Percentiles rank a stretch among this genome's conserved stretches.
Conservation (phyloP, 2,329 filamentous ascomycete species). For the Alternaria brassicicola region DNA sequence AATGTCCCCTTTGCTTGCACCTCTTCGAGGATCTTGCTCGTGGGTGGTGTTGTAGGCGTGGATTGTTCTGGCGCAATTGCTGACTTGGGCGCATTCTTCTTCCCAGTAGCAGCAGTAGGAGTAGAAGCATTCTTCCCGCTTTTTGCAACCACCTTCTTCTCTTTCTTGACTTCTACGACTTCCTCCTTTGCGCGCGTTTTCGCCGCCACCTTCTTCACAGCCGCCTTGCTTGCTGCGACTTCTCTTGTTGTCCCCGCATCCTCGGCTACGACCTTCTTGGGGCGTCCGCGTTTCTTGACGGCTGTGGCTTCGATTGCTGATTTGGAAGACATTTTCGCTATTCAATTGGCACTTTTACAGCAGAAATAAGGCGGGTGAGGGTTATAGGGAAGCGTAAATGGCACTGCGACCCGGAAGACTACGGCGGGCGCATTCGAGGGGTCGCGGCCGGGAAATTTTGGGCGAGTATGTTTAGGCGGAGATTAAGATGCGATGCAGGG, state of each 20-base stretch:
- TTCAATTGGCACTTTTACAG: conserved; percentile 6
- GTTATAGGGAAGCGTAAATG: background rate
- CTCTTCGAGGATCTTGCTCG: conserved; percentile 42
- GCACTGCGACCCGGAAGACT: conserved; percentile 16
- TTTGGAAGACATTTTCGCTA: conserved; percentile 19
- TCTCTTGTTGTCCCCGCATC: conserved; percentile 14
- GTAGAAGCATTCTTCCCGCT: conserved; percentile 8
- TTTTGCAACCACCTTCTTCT: conserved; percentile 24
- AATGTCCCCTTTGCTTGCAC: conserved; percentile 35
- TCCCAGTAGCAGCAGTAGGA: conserved; percentile 8
- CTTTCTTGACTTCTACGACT: conserved; percentile 10
- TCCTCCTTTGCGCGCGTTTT: conserved; percentile 28
- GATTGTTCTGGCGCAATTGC: conserved; percentile 6
- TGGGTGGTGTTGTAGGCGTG: conserved; percentile 37
- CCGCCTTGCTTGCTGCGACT: conserved; percentile 23
- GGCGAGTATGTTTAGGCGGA: conserved; percentile 16
- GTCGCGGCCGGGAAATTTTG: conserved; percentile 21
- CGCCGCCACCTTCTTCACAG: conserved; percentile 30
- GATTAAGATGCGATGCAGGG: conserved; percentile 16
- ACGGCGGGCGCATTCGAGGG: conserved; percentile 26
- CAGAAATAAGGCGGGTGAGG: background rate
- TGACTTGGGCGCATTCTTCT: conserved; percentile 18
- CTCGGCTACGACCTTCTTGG: conserved; percentile 40
- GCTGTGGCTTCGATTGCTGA: conserved; percentile 19
- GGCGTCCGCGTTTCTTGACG: conserved; percentile 41